Percentiles rank a stretch among this genome's conserved stretches.
These are phyloP conservation scores for Wilhelminamyces savonicus DNA, from an alignment of 805 yeast species.

Conservation along the genomic window DNA sequence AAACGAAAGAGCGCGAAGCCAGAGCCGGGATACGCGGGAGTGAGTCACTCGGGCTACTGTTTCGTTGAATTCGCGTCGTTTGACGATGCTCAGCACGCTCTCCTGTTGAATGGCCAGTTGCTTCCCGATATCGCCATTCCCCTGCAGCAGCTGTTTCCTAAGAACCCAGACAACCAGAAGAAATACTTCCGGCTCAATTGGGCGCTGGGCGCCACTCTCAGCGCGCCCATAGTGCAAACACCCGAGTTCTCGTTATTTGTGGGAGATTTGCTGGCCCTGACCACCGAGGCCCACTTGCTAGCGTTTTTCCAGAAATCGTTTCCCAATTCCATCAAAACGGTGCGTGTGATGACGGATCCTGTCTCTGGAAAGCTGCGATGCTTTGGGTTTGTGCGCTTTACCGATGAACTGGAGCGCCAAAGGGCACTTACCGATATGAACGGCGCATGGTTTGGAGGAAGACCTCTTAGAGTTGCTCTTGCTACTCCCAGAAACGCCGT, in stretches of 20 bases:
- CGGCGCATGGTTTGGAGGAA: slow-evolving; percentile 74
- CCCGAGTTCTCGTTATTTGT: slow-evolving; percentile 77
- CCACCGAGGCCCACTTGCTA: slow-evolving; percentile 73
- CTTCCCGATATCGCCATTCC: slow-evolving; percentile 54
- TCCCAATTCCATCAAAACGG: slow-evolving; percentile 63
- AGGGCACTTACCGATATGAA: slow-evolving; percentile 69
- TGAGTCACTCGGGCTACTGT: slow-evolving; percentile 57
- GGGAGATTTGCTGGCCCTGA: slow-evolving; percentile 74
- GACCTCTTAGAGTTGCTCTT: slow-evolving; percentile 69
- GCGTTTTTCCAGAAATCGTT: slow-evolving; percentile 65
- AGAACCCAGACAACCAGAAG: slow-evolving; percentile 42
- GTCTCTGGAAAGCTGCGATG: slow-evolving; percentile 71
- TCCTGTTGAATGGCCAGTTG: slow-evolving; percentile 57
- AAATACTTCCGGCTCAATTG: slow-evolving; percentile 71
- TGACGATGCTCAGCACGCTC: slow-evolving; percentile 64
- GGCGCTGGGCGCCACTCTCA: slow-evolving; percentile 78
- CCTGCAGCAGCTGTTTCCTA: slow-evolving; percentile 32
- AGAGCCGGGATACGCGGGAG: slow-evolving; percentile 11
- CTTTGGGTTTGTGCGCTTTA: slow-evolving; percentile 75
- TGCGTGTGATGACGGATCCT: slow-evolving; percentile 82
- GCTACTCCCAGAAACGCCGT: slow-evolving; percentile 62
- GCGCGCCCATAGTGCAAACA: slow-evolving; percentile 63
- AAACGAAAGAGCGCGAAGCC: slow-evolving; percentile 32
- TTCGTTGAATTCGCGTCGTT: slow-evolving; percentile 68
- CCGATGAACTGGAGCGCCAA: slow-evolving; percentile 62